Percentiles rank a stretch among this genome's conserved stretches.
Conservation (phyloP, 192 early-diverging fungal genomes). For the Lobulomyces angularis region DNA sequence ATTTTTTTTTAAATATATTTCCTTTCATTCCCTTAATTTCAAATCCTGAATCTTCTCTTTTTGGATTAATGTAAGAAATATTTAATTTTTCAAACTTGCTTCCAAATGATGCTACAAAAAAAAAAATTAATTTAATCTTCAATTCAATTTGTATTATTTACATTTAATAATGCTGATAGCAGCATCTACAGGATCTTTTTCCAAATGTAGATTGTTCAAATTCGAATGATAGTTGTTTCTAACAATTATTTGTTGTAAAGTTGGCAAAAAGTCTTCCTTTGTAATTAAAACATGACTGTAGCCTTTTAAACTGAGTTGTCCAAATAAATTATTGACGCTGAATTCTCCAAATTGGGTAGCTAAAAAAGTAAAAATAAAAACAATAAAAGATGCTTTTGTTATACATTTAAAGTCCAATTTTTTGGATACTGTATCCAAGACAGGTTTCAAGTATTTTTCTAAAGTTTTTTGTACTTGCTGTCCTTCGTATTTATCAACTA, state of each 20-base stretch:
- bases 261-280: slow-evolving; percentile 22
- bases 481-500: slow-evolving; percentile 34
- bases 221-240: slow-evolving; percentile 18
- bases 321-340: slow-evolving; percentile 30
- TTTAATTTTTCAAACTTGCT: no score
- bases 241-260: slow-evolving; percentile 34
- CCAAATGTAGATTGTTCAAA: slow-evolving; percentile 16
- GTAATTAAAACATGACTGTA: slow-evolving; percentile 29
- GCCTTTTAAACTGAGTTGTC: slow-evolving; percentile 19
- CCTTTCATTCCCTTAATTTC: no score
- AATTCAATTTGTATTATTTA: no score
- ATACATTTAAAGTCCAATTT: slow-evolving; percentile 10
- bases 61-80: no score
- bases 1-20: no score
- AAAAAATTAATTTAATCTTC: no score
- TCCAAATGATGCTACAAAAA: no score
- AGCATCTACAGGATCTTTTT: slow-evolving; percentile 36
- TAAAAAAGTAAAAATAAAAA: slow-evolving; percentile 5
- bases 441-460: slow-evolving; percentile 38
- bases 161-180: slow-evolving; percentile 33
- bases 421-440: slow-evolving; percentile 21
- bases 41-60: no score
- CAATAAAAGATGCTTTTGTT: no score
- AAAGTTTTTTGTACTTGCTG: slow-evolving; percentile 27
- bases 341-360: slow-evolving; percentile 38